A percentile compares a stretch with the other conserved stretches of the same genome.
phyloP scores from a whole-genome alignment of 352 stramenopile genomes.

The Phytopythium ostracodes region DNA sequence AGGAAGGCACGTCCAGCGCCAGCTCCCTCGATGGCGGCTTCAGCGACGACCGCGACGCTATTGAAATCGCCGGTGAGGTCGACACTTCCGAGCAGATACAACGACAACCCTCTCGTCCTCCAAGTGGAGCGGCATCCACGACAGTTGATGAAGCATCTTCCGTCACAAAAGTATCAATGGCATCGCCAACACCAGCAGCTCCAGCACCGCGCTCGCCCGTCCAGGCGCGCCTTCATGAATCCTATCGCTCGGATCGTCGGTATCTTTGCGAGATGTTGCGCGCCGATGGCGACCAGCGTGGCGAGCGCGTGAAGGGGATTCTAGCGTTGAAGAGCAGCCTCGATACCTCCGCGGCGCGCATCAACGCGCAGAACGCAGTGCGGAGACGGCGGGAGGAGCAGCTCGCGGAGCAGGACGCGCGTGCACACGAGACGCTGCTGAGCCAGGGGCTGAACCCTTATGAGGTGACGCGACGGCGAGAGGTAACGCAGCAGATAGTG shows the following conservation, averaged over 20 bases:
- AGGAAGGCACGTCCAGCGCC: not conserved
- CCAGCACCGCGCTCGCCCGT: slow-evolving; percentile 16
- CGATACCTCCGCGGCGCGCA: slow-evolving; percentile 35
- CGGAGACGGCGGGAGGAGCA: slow-evolving; percentile 22
- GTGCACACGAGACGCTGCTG: slow-evolving; percentile 47
- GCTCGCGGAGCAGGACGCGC: slow-evolving; percentile 25
- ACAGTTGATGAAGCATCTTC: not conserved
- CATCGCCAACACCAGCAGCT: not conserved
- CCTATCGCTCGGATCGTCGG: slow-evolving; percentile 37
- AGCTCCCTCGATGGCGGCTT: not conserved
- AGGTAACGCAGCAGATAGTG: slow-evolving; percentile 30
- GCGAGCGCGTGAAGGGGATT: slow-evolving; percentile 40
- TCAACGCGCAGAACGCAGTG: slow-evolving; percentile 43
- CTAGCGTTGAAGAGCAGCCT: slow-evolving; percentile 57
- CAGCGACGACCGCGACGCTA: not conserved
- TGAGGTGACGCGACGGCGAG: slow-evolving; percentile 49
- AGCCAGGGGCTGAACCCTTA: slow-evolving; percentile 76
- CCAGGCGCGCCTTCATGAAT: slow-evolving; percentile 43
- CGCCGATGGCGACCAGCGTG: slow-evolving; percentile 22
- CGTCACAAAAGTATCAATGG: not conserved
- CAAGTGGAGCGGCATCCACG: not conserved
- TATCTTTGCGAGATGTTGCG: slow-evolving; percentile 48
- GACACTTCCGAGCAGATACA: not conserved
- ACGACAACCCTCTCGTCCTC: not conserved
- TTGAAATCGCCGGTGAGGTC: not conserved